Evolutionary conservation across 2,329 filamentous ascomycete genomes (phyloP), one percentile per base, ranked within the genome.

Genomic region (Lasiodiplodia theobromae): DNA sequence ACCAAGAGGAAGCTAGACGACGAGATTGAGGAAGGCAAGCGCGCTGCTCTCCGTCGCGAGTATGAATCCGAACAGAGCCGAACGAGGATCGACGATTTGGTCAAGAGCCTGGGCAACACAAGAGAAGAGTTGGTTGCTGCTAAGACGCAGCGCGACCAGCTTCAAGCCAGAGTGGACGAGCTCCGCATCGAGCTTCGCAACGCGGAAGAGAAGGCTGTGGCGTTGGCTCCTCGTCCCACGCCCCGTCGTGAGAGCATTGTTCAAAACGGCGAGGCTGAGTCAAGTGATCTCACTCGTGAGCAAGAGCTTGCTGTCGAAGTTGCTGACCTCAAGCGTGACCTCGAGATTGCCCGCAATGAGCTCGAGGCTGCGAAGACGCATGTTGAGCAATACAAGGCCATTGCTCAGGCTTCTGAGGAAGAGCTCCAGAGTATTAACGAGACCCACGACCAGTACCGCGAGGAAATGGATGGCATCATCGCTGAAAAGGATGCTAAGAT

Each of bases 21-120:
- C 31, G 94, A 97, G 76, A 80, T 89, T 0, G 94, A 97, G 70
- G 94, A 97, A 71, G 88, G 86, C 72, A 96, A 94, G 84, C 95
- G 96, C 78, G 83, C 92, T 40, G 86, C 92, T 69, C 84, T 96
- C 63, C 89, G 95, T 68, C 94, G 96, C 74, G 95, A 98, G 75
- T 97, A 92, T 71, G 96, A 99, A 70, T 88, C 91, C 52, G 91
- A 93, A 72, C 93, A 98, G 77, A 90, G 88, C 63, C 93, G 97
- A 78, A 96, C 94, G 79, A 89, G 94, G 64, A 96, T 98, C 70
- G 95, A 99, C 72, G 95, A 98, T 75, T 87, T 99, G 56, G 91
- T 95, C 71, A 85, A 90, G 38, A 95, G 89, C 74, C 84, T 97
- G 51, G 87, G 92, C 72, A 89, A 93, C 70, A 89, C 91, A 63